These are phyloP conservation scores for Ceratobasidium theobromae DNA, from an alignment of 1,284 basidiomycete genomes.

Conservation along the genomic window DNA sequence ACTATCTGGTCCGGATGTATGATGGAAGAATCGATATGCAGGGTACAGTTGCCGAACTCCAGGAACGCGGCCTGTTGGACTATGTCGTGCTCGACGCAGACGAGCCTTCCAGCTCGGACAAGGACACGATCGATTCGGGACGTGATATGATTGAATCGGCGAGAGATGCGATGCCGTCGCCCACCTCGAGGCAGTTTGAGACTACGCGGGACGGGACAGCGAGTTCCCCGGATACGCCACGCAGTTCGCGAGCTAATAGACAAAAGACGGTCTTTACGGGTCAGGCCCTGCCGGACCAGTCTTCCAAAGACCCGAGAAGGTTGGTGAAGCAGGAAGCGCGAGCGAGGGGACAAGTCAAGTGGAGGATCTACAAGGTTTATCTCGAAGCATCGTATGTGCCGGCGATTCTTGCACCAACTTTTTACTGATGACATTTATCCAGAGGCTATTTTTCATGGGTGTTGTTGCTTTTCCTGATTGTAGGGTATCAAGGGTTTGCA, in stretches of 20 bases:
- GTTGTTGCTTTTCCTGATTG: conserved; percentile 45
- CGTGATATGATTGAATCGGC: conserved; percentile 24
- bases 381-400: conserved; percentile 48
- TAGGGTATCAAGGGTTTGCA: conserved; percentile 47
- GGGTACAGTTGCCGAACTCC: conserved; percentile 62
- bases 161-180: background rate
- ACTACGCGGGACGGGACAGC: background rate
- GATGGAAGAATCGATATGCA: conserved; percentile 71
- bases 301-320: conserved; percentile 58
- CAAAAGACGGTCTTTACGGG: conserved; percentile 17
- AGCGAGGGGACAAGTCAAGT: conserved; percentile 74
- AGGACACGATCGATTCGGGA: conserved; percentile 7
- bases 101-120: conserved; percentile 29
- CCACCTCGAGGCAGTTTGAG: background rate
- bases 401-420: background rate
- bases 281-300: background rate
- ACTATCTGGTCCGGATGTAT: conserved; percentile 71
- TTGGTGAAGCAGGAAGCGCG: conserved; percentile 70
- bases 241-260: too few species aligned
- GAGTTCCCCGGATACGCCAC: too few species aligned
- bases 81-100: conserved; percentile 45
- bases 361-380: conserved; percentile 77
- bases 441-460: conserved; percentile 39
- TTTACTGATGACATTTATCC: background rate
- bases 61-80: conserved; percentile 58